Evolutionary conservation across 202 grass and related monocot genomes (phyloP).

Genomic region (Cymbopogon flexuosus): DNA sequence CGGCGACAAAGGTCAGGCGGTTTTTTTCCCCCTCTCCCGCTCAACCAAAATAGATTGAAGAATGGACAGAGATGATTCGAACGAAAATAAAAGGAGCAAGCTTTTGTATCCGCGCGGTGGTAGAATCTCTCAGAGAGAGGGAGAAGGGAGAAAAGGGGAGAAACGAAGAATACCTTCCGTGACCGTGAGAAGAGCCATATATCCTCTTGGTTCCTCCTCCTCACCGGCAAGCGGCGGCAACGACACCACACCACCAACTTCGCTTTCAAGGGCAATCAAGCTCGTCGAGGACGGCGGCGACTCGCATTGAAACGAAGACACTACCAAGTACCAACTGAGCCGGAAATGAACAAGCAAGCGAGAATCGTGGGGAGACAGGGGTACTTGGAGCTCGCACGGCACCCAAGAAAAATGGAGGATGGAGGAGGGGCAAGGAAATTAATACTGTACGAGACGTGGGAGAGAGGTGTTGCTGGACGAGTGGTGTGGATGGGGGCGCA

Average conservation of each 20-base stretch:
- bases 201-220: slow-evolving; percentile 1
- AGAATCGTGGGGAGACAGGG: background rate
- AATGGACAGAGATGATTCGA: background rate
- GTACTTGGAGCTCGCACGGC: slow-evolving; percentile 30
- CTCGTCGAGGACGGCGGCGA: slow-evolving; percentile 22
- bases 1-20: background rate
- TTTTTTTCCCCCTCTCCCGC: background rate
- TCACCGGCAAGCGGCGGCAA: background rate
- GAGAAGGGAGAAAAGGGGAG: background rate
- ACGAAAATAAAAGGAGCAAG: slow-evolving; percentile 13
- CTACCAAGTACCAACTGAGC: background rate
- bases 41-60: background rate
- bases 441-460: slow-evolving; percentile 5
- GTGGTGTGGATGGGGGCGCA: background rate
- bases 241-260: background rate
- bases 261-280: slow-evolving; percentile 44
- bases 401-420: slow-evolving; percentile 24
- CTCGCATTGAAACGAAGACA: slow-evolving; percentile 43
- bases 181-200: slow-evolving; percentile 45
- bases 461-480: background rate
- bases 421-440: slow-evolving; percentile 17
- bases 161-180: slow-evolving; percentile 62
- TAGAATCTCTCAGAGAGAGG: slow-evolving; percentile 16
- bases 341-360: background rate
- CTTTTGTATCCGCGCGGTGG: slow-evolving; percentile 5